Evolutionary conservation across 805 yeast species (phyloP), one percentile per base, ranked within the genome.

Genomic region (Kazachstania martiniae): DNA sequence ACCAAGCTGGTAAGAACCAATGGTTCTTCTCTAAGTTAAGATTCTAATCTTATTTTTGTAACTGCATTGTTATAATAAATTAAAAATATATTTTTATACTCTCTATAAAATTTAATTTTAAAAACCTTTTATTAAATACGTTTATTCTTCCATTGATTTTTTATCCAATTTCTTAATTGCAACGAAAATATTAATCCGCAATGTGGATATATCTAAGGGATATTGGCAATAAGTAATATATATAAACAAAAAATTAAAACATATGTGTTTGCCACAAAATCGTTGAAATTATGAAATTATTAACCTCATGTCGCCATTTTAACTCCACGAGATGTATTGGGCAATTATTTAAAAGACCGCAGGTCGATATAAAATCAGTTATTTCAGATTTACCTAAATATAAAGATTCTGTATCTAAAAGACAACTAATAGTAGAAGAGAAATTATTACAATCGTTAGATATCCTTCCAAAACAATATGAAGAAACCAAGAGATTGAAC

Each of bases 21-120:
- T 91, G 98, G 98, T 91, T 91, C 78, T 91, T 91, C 87, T 78
- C 94, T 70, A 91, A 91, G 75, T 80, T 84, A 66, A 77, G 80
- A 72, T 84, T 84, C 73, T 84, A 82, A 76, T 47, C 44, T 37
- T 23, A 9, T 8, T 19, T 10, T 19, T 19, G 9, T 19, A 8
- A 10, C 22, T 34, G n/a, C n/a, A n/a, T n/a, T n/a, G n/a, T n/a
- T n/a, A n/a, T n/a, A n/a, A n/a, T n/a, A n/a, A n/a, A n/a, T n/a
- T n/a, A n/a, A n/a, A n/a, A n/a, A n/a, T 22, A 16, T 25, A 13
- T 27, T 28, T 18, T 27, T 18, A 18, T 18, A n/a, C 18, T 27
- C 19, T 12, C 18, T 18, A 22, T 14, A 27, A 16, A 26, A 15
- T 21, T 13, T 12, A 12, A 21, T 28, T 13, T 27, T n/a, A n/a